phyloP scores from a whole-genome alignment of 345 rosid genomes.

The Salix dunnii region DNA sequence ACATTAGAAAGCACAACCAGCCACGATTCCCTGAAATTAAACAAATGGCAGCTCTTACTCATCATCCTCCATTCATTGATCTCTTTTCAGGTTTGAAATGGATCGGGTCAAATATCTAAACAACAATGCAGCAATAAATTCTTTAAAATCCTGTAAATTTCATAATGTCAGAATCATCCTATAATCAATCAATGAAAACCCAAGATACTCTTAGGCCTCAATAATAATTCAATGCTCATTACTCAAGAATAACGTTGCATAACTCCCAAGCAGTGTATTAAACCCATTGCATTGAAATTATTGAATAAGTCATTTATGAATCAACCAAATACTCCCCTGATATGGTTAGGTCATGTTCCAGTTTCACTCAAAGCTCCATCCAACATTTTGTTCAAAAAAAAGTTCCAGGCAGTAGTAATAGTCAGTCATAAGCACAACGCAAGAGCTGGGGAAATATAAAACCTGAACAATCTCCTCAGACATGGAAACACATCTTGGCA shows the following conservation, averaged over 20 bases:
- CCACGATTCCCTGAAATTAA: not conserved
- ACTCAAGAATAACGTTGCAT: not conserved
- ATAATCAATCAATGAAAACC: not conserved
- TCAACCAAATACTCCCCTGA: not conserved
- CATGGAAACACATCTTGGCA: conserved; percentile 84
- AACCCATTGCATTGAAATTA: conserved; percentile 11
- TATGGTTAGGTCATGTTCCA: not conserved
- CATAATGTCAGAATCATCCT: not conserved
- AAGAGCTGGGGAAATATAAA: conserved; percentile 11
- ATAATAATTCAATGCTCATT: not conserved
- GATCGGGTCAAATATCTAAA: conserved; percentile 12
- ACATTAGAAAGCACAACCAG: not conserved
- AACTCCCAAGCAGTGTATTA: conserved; percentile 9
- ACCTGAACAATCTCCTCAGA: conserved; percentile 98
- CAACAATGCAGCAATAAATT: not conserved
- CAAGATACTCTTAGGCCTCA: not conserved
- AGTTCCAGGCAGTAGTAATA: conserved; percentile 8
- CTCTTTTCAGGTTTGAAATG: not conserved
- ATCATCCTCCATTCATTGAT: not conserved
- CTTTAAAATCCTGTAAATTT: not conserved
- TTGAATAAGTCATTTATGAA: conserved; percentile 2
- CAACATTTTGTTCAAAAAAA: not conserved
- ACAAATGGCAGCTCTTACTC: conserved; percentile 5
- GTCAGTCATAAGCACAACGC: not conserved
- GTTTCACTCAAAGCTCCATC: not conserved